Evolutionary conservation across 805 yeast species (phyloP), one percentile per base, ranked within the genome.

Genomic region (Pichia californica): DNA sequence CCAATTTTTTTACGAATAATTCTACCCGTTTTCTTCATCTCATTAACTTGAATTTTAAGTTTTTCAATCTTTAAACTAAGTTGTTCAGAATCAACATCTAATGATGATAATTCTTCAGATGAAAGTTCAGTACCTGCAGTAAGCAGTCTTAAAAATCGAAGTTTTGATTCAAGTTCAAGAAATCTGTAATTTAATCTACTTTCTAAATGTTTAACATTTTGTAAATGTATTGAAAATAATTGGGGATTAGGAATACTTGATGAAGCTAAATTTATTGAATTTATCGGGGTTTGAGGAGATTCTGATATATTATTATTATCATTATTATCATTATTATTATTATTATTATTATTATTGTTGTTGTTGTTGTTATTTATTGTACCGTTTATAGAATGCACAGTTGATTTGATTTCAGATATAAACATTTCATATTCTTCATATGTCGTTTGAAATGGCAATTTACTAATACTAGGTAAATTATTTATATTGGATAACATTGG

Each of bases 111-210:
- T 25, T 59, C 60, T 2, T 50, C 39, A 7, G 46, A 51, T 29
- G 56, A 48, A 32, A 55, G 36, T 16, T 51, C 53, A 13, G 52
- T 52, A 8, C 62, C 62, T 40, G 61, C 66, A 11, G 77, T 63
- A 9, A 83, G 62, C 23, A 67, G 64, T 30, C 83, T 62, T 30
- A 83, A 62, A 58, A 83, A 83, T 57, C 76, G 73, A 50, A 81
- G 85, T 48, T 83, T 75, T 4, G 88, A 73, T 49, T 81, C 88
- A 53, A 81, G 84, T 56, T 83, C 91, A 33, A 81, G 57, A 54
- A 79, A 83, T 44, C 79, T 73, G 48, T 80, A 80, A 52, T 80
- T 79, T 33, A 82, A 63, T 45, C 80, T 71, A 4, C 36, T 38
- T 18, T 41, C 37, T n/a, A 48, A 27, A 20, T 46, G 43, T 33